Conservation (phyloP, 148 eudicot genomes). For the Polygonum maritimum region DNA sequence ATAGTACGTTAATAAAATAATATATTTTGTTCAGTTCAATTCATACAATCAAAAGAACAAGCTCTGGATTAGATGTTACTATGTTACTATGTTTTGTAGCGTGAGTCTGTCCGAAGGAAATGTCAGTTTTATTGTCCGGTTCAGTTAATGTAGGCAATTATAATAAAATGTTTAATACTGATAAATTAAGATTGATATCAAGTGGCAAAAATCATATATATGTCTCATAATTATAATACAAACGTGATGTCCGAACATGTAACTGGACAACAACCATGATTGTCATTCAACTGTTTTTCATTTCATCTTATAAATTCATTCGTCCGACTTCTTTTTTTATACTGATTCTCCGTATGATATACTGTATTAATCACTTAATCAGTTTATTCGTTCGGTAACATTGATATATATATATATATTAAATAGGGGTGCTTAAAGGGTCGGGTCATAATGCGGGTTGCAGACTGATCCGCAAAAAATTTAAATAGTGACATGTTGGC, state of each 20-base stretch:
- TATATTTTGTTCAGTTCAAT: not conserved
- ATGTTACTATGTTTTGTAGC: not conserved
- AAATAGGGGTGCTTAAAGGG: no score
- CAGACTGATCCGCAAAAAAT: no score
- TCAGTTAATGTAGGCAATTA: slow-evolving; percentile 1
- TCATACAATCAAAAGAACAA: not conserved
- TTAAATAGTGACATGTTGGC: no score
- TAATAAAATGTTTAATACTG: not conserved
- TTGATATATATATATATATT: no score
- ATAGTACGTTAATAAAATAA: not conserved
- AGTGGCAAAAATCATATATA: not conserved
- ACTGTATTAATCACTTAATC: no score
- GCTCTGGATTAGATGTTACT: not conserved
- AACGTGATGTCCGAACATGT: not conserved
- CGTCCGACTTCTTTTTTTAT: not conserved
- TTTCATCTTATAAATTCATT: not conserved
- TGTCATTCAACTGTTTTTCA: not conserved
- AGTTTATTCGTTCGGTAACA: no score
- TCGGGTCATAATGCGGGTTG: no score
- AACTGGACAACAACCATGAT: not conserved
- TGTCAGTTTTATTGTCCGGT: not conserved
- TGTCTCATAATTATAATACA: not conserved
- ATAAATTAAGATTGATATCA: not conserved
- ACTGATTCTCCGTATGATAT: not conserved
- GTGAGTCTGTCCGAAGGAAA: slow-evolving; percentile 1